Evolutionary conservation across 805 yeast genomes (phyloP).

Genomic region (Zygotorulaspora sp.): DNA sequence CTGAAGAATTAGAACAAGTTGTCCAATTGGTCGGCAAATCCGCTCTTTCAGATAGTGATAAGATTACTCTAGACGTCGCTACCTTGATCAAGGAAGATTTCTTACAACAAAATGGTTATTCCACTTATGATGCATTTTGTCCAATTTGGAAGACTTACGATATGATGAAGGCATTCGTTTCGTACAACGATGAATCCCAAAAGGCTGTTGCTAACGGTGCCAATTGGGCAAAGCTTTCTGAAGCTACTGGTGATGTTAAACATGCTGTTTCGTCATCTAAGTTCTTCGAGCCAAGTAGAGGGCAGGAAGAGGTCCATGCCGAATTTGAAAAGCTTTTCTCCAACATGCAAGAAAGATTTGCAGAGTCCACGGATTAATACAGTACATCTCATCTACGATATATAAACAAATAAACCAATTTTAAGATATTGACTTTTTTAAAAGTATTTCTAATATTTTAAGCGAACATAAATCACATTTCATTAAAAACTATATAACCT

Average conservation of each 20-base stretch:
- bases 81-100: conserved; percentile 92
- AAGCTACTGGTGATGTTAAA: conserved; percentile 84
- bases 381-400: too few relatives aligned
- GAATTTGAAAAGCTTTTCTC: conserved; percentile 74
- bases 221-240: conserved; percentile 87
- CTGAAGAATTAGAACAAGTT: conserved; percentile 98
- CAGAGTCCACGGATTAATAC: conserved; percentile 83
- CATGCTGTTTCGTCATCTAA: conserved; percentile 92
- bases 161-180: conserved; percentile 93
- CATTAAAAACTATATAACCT: conserved; percentile 1
- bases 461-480: conserved; percentile 3
- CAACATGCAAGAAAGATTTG: conserved; percentile 82
- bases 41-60: conserved; percentile 93
- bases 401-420: too few relatives aligned
- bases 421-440: too few relatives aligned
- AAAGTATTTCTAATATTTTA: not conserved
- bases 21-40: conserved; percentile 99
- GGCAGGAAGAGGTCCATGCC: conserved; percentile 68
- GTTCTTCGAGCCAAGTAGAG: conserved; percentile 92
- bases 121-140: conserved; percentile 97
- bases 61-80: conserved; percentile 92
- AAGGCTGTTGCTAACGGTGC: conserved; percentile 93
- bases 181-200: conserved; percentile 95
- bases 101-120: conserved; percentile 98
- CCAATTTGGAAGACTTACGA: conserved; percentile 98